A percentile compares a stretch with the other conserved stretches of the same genome.
Evolutionary conservation across 768 basidiomycete species (phyloP).

Genomic region (Pisolithus microcarpus): DNA sequence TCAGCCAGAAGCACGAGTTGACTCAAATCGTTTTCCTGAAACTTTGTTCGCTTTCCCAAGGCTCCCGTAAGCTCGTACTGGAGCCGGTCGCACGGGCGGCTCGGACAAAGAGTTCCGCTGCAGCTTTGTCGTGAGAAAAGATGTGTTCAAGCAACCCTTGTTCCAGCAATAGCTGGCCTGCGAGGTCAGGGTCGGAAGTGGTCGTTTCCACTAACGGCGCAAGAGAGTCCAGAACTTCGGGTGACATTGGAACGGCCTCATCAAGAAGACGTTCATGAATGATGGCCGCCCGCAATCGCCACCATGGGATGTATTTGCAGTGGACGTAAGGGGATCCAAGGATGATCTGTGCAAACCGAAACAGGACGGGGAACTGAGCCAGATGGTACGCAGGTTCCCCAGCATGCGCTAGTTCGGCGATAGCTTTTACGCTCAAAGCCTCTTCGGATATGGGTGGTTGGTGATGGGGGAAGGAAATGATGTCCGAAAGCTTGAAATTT

Average conservation of each 20-base stretch:
- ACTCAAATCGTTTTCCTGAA: conserved; percentile 75
- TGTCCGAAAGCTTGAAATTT: conserved; percentile 40
- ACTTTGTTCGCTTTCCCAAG: conserved; percentile 89
- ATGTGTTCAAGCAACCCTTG: conserved; percentile 73
- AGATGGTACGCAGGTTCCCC: conserved; percentile 98
- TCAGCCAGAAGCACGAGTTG: conserved; percentile 95
- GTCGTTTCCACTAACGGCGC: conserved; percentile 35
- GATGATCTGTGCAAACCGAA: conserved; percentile 70
- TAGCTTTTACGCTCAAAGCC: conserved; percentile 54
- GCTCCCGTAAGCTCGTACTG: conserved; percentile 91
- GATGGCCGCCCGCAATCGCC: conserved; percentile 68
- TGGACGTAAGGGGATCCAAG: conserved; percentile 45
- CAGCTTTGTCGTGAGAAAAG: conserved; percentile 67
- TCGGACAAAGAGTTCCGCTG: conserved; percentile 68
- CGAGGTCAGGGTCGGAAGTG: conserved; percentile 53
- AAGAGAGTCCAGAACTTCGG: conserved; percentile 35
- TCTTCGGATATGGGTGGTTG: conserved; percentile 35
- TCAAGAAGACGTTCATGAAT: conserved; percentile 76
- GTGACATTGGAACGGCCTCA: conserved; percentile 62
- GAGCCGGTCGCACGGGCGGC: conserved; percentile 71
- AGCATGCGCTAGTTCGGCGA: conserved; percentile 69
- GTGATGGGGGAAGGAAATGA: conserved; percentile 31
- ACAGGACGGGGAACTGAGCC: conserved; percentile 55
- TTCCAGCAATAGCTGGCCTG: conserved; percentile 65
- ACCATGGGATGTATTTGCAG: conserved; percentile 58